Evolutionary conservation across 2,329 filamentous ascomycete species (phyloP), one percentile per base, ranked within the genome.

Genomic region (Penicillium freii): DNA sequence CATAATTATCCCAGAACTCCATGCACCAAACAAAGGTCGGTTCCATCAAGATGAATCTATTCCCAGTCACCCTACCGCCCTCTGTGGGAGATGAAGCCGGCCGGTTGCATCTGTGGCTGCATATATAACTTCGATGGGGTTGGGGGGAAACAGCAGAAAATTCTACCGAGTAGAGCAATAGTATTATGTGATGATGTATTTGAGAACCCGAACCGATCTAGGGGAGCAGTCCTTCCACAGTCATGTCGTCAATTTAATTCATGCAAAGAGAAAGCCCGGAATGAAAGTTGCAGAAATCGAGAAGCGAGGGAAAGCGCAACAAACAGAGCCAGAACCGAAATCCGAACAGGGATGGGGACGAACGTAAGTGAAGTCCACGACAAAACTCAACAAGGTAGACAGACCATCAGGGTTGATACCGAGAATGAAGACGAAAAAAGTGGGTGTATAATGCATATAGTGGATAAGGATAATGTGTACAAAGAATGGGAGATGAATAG

Each of bases 381-480:
- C 47, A 49, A 49, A 31, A 51, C 19, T 51, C 38, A 51, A 42
- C 17, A 44, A 42, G 29, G 34, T 23, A 27, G 25, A 27, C 23
- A 42, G 5, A 25, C 21, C 17, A 19, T 54, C 55, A 51, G 27
- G 27, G 13, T 19, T 34, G 49, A 44, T 15, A 34, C 19, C n/a
- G 38, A 44, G 15, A 47, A 42, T 29, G 27, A 40, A 21, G 25
- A 25, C 9, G 33, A 34, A 27, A 51, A 48, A 56, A 47, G 31
- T 27, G 19, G 56, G 58, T 57, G 58, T 64, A 62, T 60, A 61
- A 62, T 61, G 60, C 53, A 51, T 57, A 62, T 56, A n/a, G 57
- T 44, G 17, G 50, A 49, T 49, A 65, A 62, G 11, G 52, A 53
- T 49, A 64, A 61, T 54, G 62, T 66, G 57, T 66, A 63, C 60